These are phyloP conservation scores for Mortierella polycephala DNA, from an alignment of 371 early-diverging fungal species.

Conservation along the genomic window DNA sequence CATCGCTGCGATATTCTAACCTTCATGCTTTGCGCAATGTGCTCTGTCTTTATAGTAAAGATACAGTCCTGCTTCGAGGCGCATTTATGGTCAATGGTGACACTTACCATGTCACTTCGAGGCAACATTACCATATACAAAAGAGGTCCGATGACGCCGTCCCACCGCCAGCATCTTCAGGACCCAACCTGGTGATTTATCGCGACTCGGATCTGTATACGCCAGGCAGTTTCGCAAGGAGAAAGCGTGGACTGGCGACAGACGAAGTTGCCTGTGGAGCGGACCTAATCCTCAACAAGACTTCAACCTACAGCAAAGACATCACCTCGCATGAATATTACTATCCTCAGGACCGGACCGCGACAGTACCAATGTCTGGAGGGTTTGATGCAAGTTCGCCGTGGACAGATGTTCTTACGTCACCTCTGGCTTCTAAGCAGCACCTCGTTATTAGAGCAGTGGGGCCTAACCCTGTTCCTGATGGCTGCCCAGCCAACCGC, in stretches of 20 bases:
- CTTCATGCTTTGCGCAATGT: neutral
- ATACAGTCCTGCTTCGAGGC: constrained; percentile 68
- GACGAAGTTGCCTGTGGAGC: constrained; percentile 35
- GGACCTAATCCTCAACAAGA: constrained; percentile 7
- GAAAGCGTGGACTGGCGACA: constrained; percentile 9
- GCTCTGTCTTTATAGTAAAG: constrained; percentile 23
- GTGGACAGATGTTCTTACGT: constrained; percentile 18
- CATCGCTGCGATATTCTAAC: too few species aligned
- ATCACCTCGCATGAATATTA: constrained; percentile 29
- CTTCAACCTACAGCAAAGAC: constrained; percentile 2
- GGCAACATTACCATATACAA: constrained; percentile 62
- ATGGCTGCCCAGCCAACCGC: constrained; percentile 45
- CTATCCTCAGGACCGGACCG: constrained; percentile 38
- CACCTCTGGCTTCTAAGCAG: too few species aligned
- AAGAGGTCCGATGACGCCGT: constrained; percentile 69
- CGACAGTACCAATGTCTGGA: constrained; percentile 12
- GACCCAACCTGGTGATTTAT: constrained; percentile 66
- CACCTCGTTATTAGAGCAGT: constrained; percentile 27
- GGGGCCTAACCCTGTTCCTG: constrained; percentile 52
- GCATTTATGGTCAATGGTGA: constrained; percentile 66
- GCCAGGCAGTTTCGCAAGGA: neutral
- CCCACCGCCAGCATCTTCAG: constrained; percentile 13
- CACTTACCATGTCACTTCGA: constrained; percentile 72
- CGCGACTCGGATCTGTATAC: constrained; percentile 68
- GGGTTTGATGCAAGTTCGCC: constrained; percentile 25